Evolutionary conservation across 345 rosid genomes (phyloP).

Genomic region (Populus ilicifolia): DNA sequence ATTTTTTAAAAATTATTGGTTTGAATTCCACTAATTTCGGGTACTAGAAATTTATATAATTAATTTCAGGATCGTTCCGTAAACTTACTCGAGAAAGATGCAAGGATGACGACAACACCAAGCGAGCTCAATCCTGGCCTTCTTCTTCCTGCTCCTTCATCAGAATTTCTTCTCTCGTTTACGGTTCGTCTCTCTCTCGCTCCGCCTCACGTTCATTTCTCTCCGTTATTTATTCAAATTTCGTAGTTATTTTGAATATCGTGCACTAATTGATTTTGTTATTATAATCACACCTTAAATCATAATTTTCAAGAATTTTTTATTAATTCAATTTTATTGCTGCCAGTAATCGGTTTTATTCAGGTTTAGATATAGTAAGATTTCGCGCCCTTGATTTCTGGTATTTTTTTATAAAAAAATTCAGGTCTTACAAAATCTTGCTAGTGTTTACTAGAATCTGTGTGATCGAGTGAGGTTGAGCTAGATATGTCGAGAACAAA

Average conservation of each 20-base stretch:
- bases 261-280: not conserved
- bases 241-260: not conserved
- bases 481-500: not conserved
- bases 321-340: not conserved
- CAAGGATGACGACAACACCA: conserved; percentile 52
- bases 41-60: no score
- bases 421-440: not conserved
- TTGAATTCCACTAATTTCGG: no score
- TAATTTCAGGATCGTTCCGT: no score
- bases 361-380: not conserved
- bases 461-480: not conserved
- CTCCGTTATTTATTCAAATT: not conserved
- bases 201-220: not conserved
- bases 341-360: not conserved
- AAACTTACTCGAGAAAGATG: not conserved
- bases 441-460: not conserved
- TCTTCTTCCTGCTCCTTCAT: conserved; percentile 21
- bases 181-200: conserved; percentile 36
- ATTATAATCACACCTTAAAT: not conserved
- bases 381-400: not conserved
- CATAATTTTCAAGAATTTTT: not conserved
- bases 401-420: not conserved
- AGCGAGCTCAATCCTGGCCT: conserved; percentile 29
- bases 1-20: no score
- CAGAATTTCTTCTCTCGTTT: conserved; percentile 55